Evolutionary conservation across 2,329 filamentous ascomycete species (phyloP).

Genomic region (Juglanconis sp.): DNA sequence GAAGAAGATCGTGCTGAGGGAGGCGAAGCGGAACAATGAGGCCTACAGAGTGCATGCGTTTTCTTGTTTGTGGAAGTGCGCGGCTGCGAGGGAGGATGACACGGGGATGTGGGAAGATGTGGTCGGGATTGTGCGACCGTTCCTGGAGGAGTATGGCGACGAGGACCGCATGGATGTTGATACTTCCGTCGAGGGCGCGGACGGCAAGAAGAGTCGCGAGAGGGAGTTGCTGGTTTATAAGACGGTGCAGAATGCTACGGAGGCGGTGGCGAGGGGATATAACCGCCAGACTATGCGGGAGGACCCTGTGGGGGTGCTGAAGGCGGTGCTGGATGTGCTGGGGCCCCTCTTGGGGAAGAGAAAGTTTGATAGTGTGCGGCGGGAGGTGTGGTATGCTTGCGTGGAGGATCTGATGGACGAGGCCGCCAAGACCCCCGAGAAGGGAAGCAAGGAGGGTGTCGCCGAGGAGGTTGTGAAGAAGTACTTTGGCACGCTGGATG

Average conservation of each 20-base stretch:
- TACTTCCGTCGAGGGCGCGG: constrained; percentile 29
- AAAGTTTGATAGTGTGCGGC: constrained; percentile 41
- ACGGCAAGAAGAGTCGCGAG: constrained; percentile 26
- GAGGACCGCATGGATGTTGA: constrained; percentile 71
- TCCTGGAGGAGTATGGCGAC: constrained; percentile 56
- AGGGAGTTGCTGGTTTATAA: constrained; percentile 38
- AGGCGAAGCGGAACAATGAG: constrained; percentile 90
- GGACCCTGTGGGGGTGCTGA: constrained; percentile 36
- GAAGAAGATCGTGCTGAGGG: constrained; percentile 77
- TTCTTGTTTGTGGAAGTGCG: constrained; percentile 67
- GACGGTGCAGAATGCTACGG: constrained; percentile 48
- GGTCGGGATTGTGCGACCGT: constrained; percentile 57
- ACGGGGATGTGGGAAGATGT: constrained; percentile 60
- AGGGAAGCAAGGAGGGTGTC: constrained; percentile 15
- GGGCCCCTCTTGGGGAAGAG: constrained; percentile 36
- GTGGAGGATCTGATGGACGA: constrained; percentile 46
- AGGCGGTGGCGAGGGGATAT: constrained; percentile 50
- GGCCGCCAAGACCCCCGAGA: constrained; percentile 24
- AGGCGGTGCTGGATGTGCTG: constrained; percentile 37
- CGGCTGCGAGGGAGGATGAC: constrained; percentile 59
- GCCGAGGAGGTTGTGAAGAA: constrained; percentile 26
- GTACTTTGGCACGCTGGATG: constrained; percentile 47
- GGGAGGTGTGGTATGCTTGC: constrained; percentile 51
- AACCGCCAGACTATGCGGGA: constrained; percentile 37
- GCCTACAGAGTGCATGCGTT: constrained; percentile 76